These are phyloP conservation scores for Colletotrichum sp. DNA, from an alignment of 2,329 filamentous ascomycete genomes.

Conservation along the genomic window DNA sequence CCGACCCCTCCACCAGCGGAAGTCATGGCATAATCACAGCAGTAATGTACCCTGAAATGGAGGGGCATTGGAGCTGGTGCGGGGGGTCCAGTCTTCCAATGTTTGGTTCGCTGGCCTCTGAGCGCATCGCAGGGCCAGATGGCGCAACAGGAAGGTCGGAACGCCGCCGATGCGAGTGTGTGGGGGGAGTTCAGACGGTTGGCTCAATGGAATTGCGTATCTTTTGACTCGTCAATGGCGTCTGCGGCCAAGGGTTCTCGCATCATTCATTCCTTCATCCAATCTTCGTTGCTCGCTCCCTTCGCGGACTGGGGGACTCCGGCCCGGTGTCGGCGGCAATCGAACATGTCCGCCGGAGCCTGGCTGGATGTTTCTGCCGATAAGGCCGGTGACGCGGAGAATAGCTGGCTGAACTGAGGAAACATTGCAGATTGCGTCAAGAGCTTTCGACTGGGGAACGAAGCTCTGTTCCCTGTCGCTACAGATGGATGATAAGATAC, in stretches of 20 bases:
- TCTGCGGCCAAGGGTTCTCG: not conserved
- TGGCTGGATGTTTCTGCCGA: not conserved
- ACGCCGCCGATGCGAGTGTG: constrained; percentile 2
- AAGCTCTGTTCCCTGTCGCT: not conserved
- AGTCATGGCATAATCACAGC: not conserved
- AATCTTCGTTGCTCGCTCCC: not conserved
- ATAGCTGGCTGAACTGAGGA: not conserved
- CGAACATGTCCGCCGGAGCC: not conserved
- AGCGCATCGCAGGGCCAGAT: constrained; percentile 16
- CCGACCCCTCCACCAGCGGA: not conserved
- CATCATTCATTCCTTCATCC: not conserved
- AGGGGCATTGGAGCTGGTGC: not conserved
- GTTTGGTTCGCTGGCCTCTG: not conserved
- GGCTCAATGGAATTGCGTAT: not conserved
- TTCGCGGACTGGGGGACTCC: not conserved
- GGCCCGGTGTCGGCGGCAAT: constrained; percentile 13
- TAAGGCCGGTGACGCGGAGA: not conserved
- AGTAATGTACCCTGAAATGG: not conserved
- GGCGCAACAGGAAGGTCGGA: constrained; percentile 19
- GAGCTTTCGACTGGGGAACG: not conserved
- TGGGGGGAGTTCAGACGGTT: not conserved
- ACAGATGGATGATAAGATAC: not conserved
- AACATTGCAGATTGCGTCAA: not conserved
- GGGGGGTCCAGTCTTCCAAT: not conserved
- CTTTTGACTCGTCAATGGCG: not conserved